A percentile compares a stretch with the other conserved stretches of the same genome.
These are phyloP conservation scores for Abortiporus biennis DNA, from an alignment of 1,284 basidiomycete genomes.

Conservation along the genomic window DNA sequence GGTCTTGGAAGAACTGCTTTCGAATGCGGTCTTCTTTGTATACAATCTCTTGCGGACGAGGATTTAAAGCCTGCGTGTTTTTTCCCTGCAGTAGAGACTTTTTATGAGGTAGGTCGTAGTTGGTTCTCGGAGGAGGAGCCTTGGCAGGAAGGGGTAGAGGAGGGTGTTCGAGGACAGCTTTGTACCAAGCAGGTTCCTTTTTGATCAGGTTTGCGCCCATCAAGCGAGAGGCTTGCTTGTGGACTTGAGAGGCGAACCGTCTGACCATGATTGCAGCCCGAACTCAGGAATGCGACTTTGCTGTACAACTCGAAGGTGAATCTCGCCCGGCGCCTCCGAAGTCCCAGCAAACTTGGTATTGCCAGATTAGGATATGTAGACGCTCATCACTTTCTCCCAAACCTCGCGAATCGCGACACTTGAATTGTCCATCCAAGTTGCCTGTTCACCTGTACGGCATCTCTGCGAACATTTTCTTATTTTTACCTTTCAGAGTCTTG, in stretches of 20 bases:
- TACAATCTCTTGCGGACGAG: constrained; percentile 58
- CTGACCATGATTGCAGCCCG: constrained; percentile 56
- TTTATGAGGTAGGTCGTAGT: constrained; percentile 35
- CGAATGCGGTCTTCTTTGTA: constrained; percentile 88
- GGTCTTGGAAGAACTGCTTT: constrained; percentile 90
- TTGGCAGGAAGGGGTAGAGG: constrained; percentile 81
- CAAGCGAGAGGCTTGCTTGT: constrained; percentile 82
- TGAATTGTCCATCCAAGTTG: no score
- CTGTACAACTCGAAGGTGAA: no score
- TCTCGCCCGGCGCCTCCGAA: neutral
- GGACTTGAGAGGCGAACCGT: constrained; percentile 83
- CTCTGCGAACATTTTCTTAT: no score
- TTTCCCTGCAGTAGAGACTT: constrained; percentile 10
- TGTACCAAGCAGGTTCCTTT: constrained; percentile 79
- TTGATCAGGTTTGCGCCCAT: constrained; percentile 67
- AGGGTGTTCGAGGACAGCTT: constrained; percentile 82
- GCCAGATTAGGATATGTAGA: neutral
- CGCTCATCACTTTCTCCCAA: no score
- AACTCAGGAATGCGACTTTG: neutral
- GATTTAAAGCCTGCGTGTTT: constrained; percentile 26
- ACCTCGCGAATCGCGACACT: no score
- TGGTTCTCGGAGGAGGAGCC: constrained; percentile 52
- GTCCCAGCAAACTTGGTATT: neutral
- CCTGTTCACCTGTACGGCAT: no score
- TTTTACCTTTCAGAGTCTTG: no score